These are phyloP conservation scores for Plasmodium yoelii DNA, from an alignment of 169 alveolate genomes.

Conservation along the genomic window DNA sequence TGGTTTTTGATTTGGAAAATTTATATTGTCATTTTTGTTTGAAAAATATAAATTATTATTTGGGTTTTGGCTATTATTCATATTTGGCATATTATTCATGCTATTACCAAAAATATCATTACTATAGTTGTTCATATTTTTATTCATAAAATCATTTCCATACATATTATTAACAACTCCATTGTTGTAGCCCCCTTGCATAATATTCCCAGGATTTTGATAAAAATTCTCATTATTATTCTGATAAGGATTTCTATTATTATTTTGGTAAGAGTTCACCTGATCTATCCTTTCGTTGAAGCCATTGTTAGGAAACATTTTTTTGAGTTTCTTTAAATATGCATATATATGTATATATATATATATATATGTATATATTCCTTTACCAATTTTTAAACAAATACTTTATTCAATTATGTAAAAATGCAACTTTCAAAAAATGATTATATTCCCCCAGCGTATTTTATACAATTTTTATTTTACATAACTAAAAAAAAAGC, in stretches of 20 bases:
- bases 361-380: too few relatives aligned
- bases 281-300: slow-evolving; percentile 43
- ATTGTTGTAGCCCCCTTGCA: not conserved
- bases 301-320: slow-evolving; percentile 54
- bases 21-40: not conserved
- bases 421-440: too few relatives aligned
- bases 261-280: slow-evolving; percentile 21
- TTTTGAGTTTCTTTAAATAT: not conserved
- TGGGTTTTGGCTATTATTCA: not conserved
- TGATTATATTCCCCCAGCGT: too few relatives aligned
- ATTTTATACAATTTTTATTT: too few relatives aligned
- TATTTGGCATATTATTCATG: not conserved
- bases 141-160: slow-evolving; percentile 5
- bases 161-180: slow-evolving; percentile 5
- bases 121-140: not conserved
- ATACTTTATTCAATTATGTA: too few relatives aligned
- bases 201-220: not conserved
- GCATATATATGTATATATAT: too few relatives aligned
- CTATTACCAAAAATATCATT: slow-evolving; percentile 10
- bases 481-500: too few relatives aligned
- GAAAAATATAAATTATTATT: not conserved
- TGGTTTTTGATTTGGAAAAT: not conserved
- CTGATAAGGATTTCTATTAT: not conserved
- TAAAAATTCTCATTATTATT: slow-evolving; percentile 5
- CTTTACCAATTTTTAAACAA: too few relatives aligned